Percentiles rank a stretch among this genome's conserved stretches.
These are phyloP conservation scores for Lodderomyces theae DNA, from an alignment of 1,139 yeast genomes.

Conservation along the genomic window DNA sequence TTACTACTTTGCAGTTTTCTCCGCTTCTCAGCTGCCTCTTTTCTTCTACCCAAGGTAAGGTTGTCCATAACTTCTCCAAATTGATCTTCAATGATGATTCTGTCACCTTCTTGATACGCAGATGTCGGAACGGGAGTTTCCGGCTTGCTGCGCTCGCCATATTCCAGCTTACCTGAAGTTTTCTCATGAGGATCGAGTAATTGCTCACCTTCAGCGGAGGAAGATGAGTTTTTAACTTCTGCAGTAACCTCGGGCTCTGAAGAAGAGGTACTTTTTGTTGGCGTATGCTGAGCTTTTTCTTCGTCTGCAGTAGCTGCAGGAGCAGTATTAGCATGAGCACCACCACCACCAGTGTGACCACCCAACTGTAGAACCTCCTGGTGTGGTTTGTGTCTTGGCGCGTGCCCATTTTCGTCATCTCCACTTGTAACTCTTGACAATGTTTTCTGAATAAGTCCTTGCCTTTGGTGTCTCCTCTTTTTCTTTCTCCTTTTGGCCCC, in stretches of 20 bases:
- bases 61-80: slow-evolving; percentile 73
- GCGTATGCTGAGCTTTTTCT: neutral
- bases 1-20: neutral
- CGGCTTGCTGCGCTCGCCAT: slow-evolving; percentile 13
- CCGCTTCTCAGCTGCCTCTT: slow-evolving; percentile 3
- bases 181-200: slow-evolving; percentile 7
- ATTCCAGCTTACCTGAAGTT: slow-evolving; percentile 13
- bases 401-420: slow-evolving; percentile 17
- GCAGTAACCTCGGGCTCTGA: slow-evolving; percentile 8
- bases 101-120: slow-evolving; percentile 73
- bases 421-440: slow-evolving; percentile 29
- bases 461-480: slow-evolving; percentile 38
- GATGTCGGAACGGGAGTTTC: slow-evolving; percentile 26
- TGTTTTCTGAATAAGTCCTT: slow-evolving; percentile 29
- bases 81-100: slow-evolving; percentile 72
- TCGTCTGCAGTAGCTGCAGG: slow-evolving; percentile 8
- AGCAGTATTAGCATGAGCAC: slow-evolving; percentile 13
- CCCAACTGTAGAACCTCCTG: slow-evolving; percentile 46
- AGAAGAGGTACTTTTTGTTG: slow-evolving; percentile 4
- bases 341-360: slow-evolving; percentile 20
- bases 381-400: slow-evolving; percentile 38
- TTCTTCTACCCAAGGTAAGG: slow-evolving; percentile 18
- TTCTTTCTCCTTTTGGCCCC: slow-evolving; percentile 57
- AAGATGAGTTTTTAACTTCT: slow-evolving; percentile 9
- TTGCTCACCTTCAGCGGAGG: slow-evolving; percentile 9